Evolutionary conservation across 805 yeast species (phyloP).

Genomic region (Metschnikowia bowlesiae): DNA sequence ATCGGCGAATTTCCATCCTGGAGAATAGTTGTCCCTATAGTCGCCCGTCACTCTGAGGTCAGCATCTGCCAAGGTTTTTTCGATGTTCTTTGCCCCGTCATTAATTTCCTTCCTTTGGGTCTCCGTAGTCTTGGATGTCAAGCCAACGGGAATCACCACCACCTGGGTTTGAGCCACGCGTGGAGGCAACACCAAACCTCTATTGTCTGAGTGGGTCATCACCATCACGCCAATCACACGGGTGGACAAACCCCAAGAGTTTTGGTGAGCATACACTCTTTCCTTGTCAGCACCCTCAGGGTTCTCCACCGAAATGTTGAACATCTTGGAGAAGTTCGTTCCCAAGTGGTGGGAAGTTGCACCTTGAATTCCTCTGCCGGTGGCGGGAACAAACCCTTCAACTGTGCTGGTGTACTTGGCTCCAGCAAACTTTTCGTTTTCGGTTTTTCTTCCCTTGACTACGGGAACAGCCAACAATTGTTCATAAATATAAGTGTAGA

Average conservation of each 20-base stretch:
- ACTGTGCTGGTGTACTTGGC: conserved; percentile 92
- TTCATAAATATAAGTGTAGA: conserved; percentile 79
- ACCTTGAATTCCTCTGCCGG: conserved; percentile 99
- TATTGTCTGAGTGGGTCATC: conserved; percentile 97
- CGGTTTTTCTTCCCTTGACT: conserved; percentile 90
- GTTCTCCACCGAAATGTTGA: conserved; percentile 89
- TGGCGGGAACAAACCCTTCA: conserved; percentile 96
- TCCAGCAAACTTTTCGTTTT: conserved; percentile 98
- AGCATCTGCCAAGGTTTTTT: conserved; percentile 50
- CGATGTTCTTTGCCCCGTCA: conserved; percentile 67
- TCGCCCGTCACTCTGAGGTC: conserved; percentile 81
- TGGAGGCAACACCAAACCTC: conserved; percentile 97
- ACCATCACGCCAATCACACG: conserved; percentile 99
- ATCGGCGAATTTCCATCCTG: conserved; percentile 98
- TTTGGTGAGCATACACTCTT: conserved; percentile 86
- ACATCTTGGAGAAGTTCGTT: conserved; percentile 98
- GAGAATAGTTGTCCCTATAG: conserved; percentile 89
- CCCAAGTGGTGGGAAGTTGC: conserved; percentile 98
- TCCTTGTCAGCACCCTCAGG: conserved; percentile 89
- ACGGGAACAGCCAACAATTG: conserved; percentile 97
- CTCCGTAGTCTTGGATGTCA: conserved; percentile 78
- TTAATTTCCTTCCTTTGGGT: conserved; percentile 69
- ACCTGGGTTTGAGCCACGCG: conserved; percentile 91
- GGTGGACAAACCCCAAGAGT: conserved; percentile 99
- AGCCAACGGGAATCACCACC: conserved; percentile 91